These are phyloP conservation scores for Clitopilus passeckerianus DNA, from an alignment of 768 basidiomycete genomes.

Conservation along the genomic window DNA sequence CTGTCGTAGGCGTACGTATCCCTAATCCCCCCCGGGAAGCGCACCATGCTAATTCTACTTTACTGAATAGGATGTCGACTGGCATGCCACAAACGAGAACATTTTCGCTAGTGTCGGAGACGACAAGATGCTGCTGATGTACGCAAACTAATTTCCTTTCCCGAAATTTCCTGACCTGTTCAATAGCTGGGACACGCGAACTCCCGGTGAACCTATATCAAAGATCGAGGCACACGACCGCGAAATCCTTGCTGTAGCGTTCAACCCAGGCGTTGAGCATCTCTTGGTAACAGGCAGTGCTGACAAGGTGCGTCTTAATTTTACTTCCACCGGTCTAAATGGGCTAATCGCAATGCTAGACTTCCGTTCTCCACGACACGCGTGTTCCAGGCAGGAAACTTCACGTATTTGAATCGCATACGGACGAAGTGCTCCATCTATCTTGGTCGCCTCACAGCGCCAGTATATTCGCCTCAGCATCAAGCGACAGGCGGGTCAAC, in stretches of 20 bases:
- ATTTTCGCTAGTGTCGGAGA: conserved; percentile 95
- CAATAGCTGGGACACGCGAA: conserved; percentile 88
- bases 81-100: conserved; percentile 80
- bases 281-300: conserved; percentile 88
- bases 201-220: conserved; percentile 59
- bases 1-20: conserved; percentile 80
- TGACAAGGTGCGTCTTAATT: conserved; percentile 64
- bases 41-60: not conserved
- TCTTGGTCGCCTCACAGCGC: conserved; percentile 94
- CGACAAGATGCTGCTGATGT: conserved; percentile 93
- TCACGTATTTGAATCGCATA: conserved; percentile 90
- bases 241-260: conserved; percentile 89
- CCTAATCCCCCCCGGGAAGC: not conserved
- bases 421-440: conserved; percentile 90
- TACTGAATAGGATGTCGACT: conserved; percentile 81
- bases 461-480: conserved; percentile 92
- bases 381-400: conserved; percentile 69
- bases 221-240: conserved; percentile 84
- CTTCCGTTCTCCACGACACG: conserved; percentile 83
- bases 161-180: not conserved
- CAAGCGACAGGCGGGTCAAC: conserved; percentile 89
- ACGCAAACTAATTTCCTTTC: conserved; percentile 21
- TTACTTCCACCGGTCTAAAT: not conserved
- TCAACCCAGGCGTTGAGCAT: conserved; percentile 76
- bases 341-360: conserved; percentile 38